Base-by-base conservation (phyloP, 352 stramenopile species). In the Phytopythium sindhum region DNA sequence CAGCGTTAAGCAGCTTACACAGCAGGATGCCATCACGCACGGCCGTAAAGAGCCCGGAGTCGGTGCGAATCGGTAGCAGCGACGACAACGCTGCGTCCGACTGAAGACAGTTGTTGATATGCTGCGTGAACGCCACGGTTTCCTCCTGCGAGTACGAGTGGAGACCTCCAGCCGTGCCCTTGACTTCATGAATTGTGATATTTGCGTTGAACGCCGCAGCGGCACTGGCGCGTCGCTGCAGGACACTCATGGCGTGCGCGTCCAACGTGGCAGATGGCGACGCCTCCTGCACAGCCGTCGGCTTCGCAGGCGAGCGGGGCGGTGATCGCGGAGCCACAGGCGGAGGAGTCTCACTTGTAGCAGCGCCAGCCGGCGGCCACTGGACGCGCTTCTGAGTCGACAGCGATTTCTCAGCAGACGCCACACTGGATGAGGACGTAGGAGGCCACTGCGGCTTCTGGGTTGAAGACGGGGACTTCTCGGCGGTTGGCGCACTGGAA, bases 61-160 rank as follows among this genome's bases (percentile, higher is more conserved):
- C 67, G 45, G 86, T 68, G 54, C 88, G 73, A 60, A 97, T 95
- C 2, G 91, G 91, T 51, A 97, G 67, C 37, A 89, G 31, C 15
- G 67, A 58, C 1, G 73, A 68, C 14, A 97, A 69, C 39, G 92
- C 84, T 37, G 72, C 68, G 58, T 97, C 90, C 12, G 77, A 56
- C 6, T 75, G 63, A 45, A 98, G 63, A 29, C 74, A 86, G 64
- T 97, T 95, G 74, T 98, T 98, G 66, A 98, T 95, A 67, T 98
- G 91, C 74, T 97, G 79, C 5, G 92, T 96, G 67, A 98, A 98
- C 17, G 88, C 88, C 7, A 79, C 76, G 0, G 86, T 95, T 57
- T 98, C 93, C 65, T 97, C 93, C 59, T 96, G 84, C 26, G 88
- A 96, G 68, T 94, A 97, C 65, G 89, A 93, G 67, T 97, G 89